Base-by-base conservation (phyloP, 345 rosid species). In the Populus davidiana region DNA sequence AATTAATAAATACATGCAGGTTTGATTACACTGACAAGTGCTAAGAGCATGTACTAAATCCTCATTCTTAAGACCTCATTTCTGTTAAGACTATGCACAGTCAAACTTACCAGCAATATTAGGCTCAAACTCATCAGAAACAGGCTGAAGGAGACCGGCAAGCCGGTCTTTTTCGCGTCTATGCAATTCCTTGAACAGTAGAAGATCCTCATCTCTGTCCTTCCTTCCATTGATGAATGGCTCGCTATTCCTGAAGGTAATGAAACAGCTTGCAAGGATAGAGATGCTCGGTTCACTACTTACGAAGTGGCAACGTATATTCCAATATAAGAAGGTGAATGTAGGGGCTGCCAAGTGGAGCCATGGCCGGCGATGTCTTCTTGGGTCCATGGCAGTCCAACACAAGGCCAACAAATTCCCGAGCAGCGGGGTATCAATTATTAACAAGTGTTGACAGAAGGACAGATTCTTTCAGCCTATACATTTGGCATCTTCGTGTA, bases 91-190 rank as follows among this genome's bases (percentile, higher is more conserved):
- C n/a, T 9, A 61, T 1, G n/a, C 21, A n/a, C 65, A 61, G 12
- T 21, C 25, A 23, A 39, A 4, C 36, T 17, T 9, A 9, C 44
- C 36, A 56, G 70, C 82, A 5, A 49, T 50, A 11, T 64, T 82
- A 5, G 90, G 84, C 78, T 91, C 90, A 11, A 89, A 88, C 77
- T 89, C 91, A 21, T 88, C 87, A 35, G 92, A 89, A 59, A 86
- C 84, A 21, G 94, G 94, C 75, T 80, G 90, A 23, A 91, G 91
- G 74, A 91, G 90, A 82, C 81, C 85, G 63, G 85, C 78, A 25
- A 80, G 20, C 8, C 85, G 79, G 52, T 85, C 88, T 6, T 84
- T 85, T 62, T 83, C 86, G 3, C 90, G 90, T 69, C 77, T 86
- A 67, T 81, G 84, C 85, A 91, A 78, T 77, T 91, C 91, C 77